Conservation (phyloP, 176 grass and related monocot species). For the Typha latifolia region DNA sequence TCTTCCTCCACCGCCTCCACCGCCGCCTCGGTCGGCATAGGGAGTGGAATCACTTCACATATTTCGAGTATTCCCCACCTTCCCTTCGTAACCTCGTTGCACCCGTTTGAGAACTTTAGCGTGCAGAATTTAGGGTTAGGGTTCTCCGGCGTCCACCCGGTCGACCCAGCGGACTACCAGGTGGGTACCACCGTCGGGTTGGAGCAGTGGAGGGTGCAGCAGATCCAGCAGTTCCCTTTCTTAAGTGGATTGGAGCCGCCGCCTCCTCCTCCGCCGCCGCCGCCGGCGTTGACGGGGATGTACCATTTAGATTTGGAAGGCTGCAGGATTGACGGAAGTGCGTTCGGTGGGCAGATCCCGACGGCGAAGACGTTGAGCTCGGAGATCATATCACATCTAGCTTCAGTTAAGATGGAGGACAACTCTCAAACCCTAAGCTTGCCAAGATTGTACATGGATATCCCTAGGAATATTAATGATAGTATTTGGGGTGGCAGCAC, state of each 20-base stretch:
- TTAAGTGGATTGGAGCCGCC: constrained; percentile 32
- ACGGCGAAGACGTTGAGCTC: constrained; percentile 14
- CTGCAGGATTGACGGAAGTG: constrained; percentile 19
- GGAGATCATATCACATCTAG: constrained; percentile 26
- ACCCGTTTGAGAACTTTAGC: constrained; percentile 22
- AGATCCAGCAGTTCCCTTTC: constrained; percentile 64
- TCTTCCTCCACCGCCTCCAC: constrained; percentile 11
- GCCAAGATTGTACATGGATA: constrained; percentile 44
- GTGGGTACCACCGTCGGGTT: constrained; percentile 34
- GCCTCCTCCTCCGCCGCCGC: constrained; percentile 17
- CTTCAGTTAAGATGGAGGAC: constrained; percentile 40
- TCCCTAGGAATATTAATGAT: constrained; percentile 32
- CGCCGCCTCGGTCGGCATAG: background rate
- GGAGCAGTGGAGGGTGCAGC: constrained; percentile 53
- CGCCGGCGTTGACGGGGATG: constrained; percentile 12
- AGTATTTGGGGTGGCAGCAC: constrained; percentile 27
- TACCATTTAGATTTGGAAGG: constrained; percentile 45
- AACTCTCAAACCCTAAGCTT: constrained; percentile 34
- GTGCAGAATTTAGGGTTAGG: constrained; percentile 54
- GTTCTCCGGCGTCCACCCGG: constrained; percentile 50
- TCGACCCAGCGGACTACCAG: constrained; percentile 43
- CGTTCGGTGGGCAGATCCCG: constrained; percentile 32
- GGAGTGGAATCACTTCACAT: constrained; percentile 13
- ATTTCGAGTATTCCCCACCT: constrained; percentile 37
- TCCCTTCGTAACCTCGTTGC: constrained; percentile 55